Evolutionary conservation across 192 early-diverging fungal species (phyloP).

Genomic region (Backusella parvicylindrica): DNA sequence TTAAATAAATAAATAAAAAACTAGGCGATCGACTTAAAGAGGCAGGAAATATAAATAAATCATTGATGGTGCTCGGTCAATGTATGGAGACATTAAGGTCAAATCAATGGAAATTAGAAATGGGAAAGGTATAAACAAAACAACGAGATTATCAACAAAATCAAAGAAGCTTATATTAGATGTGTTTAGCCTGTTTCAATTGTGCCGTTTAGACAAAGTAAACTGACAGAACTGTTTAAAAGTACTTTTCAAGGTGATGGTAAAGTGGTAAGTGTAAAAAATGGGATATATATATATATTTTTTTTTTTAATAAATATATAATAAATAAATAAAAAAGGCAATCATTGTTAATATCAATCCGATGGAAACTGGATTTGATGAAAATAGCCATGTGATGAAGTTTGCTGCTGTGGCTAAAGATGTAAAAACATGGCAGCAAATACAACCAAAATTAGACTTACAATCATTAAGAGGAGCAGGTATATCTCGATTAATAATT

Average conservation of each 20-base stretch:
- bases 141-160: no score
- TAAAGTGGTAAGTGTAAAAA: slow-evolving; percentile 37
- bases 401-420: slow-evolving; percentile 59
- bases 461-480: neutral
- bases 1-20: neutral
- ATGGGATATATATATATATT: neutral
- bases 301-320: neutral
- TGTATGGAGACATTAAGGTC: slow-evolving; percentile 61
- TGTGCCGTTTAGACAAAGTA: slow-evolving; percentile 67
- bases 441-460: slow-evolving; percentile 32
- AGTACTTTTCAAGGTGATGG: slow-evolving; percentile 57
- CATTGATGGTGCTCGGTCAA: slow-evolving; percentile 70
- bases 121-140: slow-evolving; percentile 36
- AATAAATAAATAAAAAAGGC: slow-evolving; percentile 18
- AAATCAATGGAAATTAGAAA: slow-evolving; percentile 39
- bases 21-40: slow-evolving; percentile 58
- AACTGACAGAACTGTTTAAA: slow-evolving; percentile 64
- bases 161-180: neutral
- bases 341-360: slow-evolving; percentile 63
- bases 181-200: slow-evolving; percentile 23
- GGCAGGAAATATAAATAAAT: slow-evolving; percentile 65
- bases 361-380: slow-evolving; percentile 51
- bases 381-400: slow-evolving; percentile 56
- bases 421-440: slow-evolving; percentile 45
- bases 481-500: neutral